Evolutionary conservation across 495 filamentous ascomycete genomes (phyloP).

Genomic region (Lasiosphaeriaceae sp.): DNA sequence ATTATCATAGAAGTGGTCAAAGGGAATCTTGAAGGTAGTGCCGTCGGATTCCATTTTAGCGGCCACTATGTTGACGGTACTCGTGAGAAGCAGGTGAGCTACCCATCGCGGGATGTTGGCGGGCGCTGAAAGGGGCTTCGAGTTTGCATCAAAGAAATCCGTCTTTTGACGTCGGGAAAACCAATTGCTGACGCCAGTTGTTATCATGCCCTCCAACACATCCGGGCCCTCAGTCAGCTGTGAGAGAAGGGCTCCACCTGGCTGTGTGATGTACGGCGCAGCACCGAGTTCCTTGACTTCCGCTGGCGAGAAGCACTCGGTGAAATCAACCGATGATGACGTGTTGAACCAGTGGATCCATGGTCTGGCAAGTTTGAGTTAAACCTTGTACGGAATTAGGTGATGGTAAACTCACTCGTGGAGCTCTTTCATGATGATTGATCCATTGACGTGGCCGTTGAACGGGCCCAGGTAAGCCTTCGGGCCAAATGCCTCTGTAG

Average conservation of each 20-base stretch:
- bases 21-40: background rate
- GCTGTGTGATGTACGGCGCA: constrained; percentile 1
- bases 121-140: background rate
- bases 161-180: background rate
- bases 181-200: background rate
- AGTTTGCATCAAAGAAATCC: background rate
- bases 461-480: constrained; percentile 4
- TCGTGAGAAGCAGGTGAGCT: constrained; percentile 2
- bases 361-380: background rate
- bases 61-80: constrained; percentile 3
- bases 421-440: constrained; percentile 6
- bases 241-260: background rate
- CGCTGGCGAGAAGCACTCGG: background rate
- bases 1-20: constrained; percentile 1
- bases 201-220: background rate
- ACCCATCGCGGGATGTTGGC: background rate
- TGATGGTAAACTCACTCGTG: background rate
- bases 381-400: background rate
- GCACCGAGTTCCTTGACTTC: background rate
- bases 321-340: background rate
- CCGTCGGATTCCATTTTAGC: background rate
- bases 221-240: background rate
- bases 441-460: constrained; percentile 7
- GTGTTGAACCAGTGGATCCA: constrained; percentile 7
- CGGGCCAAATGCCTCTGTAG: background rate